Evolutionary conservation across 1,139 yeast genomes (phyloP).

Genomic region (Taphrina confusa): DNA sequence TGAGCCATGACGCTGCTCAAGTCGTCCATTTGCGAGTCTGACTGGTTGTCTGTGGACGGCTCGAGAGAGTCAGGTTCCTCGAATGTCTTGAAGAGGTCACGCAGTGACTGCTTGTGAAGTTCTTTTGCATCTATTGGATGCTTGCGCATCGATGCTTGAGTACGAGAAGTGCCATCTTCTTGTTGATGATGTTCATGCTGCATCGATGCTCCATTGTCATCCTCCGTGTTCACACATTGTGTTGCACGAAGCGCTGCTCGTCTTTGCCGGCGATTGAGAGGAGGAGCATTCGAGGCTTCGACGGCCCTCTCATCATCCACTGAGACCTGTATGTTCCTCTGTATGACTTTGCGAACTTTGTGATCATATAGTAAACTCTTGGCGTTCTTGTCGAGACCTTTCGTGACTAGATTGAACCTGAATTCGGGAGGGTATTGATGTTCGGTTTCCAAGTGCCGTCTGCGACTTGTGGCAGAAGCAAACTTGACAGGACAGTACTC

Average conservation of each 20-base stretch:
- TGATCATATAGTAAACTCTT: constrained; percentile 19
- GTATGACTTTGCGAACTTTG: background rate
- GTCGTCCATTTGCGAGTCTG: constrained; percentile 7
- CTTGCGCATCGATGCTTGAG: background rate
- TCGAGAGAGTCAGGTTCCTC: constrained; percentile 1
- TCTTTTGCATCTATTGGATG: background rate
- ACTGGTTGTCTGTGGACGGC: background rate
- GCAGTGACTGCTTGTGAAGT: background rate
- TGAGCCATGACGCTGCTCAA: background rate
- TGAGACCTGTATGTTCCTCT: background rate
- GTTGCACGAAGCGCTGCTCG: no score
- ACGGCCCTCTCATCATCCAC: no score
- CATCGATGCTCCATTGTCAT: no score
- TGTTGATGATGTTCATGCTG: no score
- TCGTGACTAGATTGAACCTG: constrained; percentile 17
- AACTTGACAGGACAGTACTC: background rate
- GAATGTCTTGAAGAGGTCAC: background rate
- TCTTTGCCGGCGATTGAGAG: constrained; percentile 3
- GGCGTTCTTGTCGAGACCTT: constrained; percentile 1
- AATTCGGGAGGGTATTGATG: constrained; percentile 26
- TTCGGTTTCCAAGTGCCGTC: constrained; percentile 12
- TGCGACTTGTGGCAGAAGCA: constrained; percentile 1
- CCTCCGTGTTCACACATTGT: no score
- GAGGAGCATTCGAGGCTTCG: no score
- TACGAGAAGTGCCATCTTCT: background rate